Base-by-base conservation (phyloP, 129 eudicot species). In the Glebionis coronaria region DNA sequence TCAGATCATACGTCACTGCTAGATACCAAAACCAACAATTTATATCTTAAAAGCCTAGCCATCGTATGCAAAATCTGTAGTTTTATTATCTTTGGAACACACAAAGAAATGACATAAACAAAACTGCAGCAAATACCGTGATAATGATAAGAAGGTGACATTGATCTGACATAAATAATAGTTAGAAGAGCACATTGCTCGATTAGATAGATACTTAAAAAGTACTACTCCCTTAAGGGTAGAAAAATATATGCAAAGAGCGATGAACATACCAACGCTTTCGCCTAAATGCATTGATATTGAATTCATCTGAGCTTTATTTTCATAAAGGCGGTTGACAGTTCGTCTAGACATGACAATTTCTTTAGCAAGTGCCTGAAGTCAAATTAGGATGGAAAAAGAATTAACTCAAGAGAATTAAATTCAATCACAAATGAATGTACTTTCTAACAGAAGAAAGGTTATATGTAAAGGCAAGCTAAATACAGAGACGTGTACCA, bases 211-310 rank as follows among this genome's bases (percentile, higher is more conserved):
- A 35, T 35, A 35, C 25, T 23, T 23, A 23, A 23, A 23, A 0
- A 23, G 25, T 23, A 23, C 9, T 49, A 14, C 11, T 28, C 28
- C 29, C 20, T 58, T 23, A 9, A 6, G 8, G 63, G 14, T 58
- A 14, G 20, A 27, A 1, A 10, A 38, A 27, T 12, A 54, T 6
- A 77, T 54, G 44, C 21, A 59, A 44, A 15, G 44, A 56, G 58
- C 4, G 20, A 9, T 10, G 51, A 53, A 14, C 77, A 7, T 93
- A 93, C 98, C 98, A 74, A 93, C 98, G 69, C 98, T 93, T 84
- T 93, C 98, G 46, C 98, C 98, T 25, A 93, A 89, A 86, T 93
- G 98, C 98, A 93, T 93, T 42, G 98, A 93, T 81, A 93, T 88
- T 10, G 98, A 93, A 79, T 93, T 93, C 76, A 93, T 73, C 70